Evolutionary conservation across 2,329 filamentous ascomycete genomes (phyloP), one percentile per base, ranked within the genome.

Genomic region (Venturia pyrina): DNA sequence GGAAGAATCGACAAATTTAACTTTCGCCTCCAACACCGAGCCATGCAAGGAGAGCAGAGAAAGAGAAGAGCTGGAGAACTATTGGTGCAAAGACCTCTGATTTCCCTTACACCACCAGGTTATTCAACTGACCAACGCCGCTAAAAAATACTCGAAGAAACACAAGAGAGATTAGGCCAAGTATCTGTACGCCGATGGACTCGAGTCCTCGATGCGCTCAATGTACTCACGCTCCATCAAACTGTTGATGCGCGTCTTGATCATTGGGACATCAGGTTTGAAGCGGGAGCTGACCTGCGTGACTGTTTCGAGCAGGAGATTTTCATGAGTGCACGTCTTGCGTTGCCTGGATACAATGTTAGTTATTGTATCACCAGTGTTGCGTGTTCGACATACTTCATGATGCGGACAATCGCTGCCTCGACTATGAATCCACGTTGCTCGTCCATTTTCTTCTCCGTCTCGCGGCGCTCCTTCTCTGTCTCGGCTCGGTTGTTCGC

Each of bases 401-500:
- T 93, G 71, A 92, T 92, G 63, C 90, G 82, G 67, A 93, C 89
- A 69, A 93, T 82, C 5, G 89, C 88, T 8, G 89, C 89, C 71
- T 93, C 89, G 32, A 92, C 85, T 50, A 89, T 84, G 73, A 89
- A 87, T 57, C 83, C 83, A 68, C 90, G 81, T 28, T 85, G 87
- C 73, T 90, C 86, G 70, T 90, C 85, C 69, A 89, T 91, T 80
- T 89, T 89, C 71, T 87, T 84, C 74, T 92, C 87, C 0, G 90
- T 93, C 63, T 85, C 85, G 75, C 85, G 87, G 56, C 85, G 79
- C 75, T 88, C 85, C 41, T 81, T 79, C 64, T 83, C 80, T 64
- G 86, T 91, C 77, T 98, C 93, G 0, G 96, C 89, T 77, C 91
- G 95, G 74, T 91, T 96, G 21, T 88, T 85, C 0, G 87, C 85